A percentile compares a stretch with the other conserved stretches of the same genome.
Conservation (phyloP, 768 basidiomycete species). For the Russula lepida region DNA sequence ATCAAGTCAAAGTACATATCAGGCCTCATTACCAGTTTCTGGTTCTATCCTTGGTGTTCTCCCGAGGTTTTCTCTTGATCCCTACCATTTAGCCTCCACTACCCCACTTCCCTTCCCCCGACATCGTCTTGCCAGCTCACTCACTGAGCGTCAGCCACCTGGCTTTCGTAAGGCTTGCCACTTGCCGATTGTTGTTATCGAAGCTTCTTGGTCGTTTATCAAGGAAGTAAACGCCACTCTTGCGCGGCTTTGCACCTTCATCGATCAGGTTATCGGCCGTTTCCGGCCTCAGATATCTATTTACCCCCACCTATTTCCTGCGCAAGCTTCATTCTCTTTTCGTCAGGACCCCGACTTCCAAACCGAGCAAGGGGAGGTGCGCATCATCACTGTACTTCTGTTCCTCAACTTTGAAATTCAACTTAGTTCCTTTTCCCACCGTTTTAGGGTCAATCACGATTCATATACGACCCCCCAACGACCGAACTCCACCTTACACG, state of each 20-base stretch:
- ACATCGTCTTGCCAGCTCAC: constrained; percentile 11
- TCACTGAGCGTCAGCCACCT: constrained; percentile 13
- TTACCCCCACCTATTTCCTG: neutral
- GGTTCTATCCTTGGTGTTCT: neutral
- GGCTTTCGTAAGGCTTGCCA: constrained; percentile 7
- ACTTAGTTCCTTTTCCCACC: constrained; percentile 13
- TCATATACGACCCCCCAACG: constrained; percentile 11
- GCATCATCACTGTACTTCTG: constrained; percentile 8
- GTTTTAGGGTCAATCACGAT: constrained; percentile 8
- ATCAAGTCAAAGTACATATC: constrained; percentile 16
- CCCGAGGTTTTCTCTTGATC: neutral
- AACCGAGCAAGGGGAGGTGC: constrained; percentile 10
- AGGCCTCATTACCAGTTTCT: constrained; percentile 1
- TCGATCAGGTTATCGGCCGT: constrained; percentile 5
- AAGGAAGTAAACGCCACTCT: neutral
- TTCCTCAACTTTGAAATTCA: constrained; percentile 16
- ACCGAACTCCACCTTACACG: neutral
- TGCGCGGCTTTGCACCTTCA: neutral
- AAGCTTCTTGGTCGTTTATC: neutral
- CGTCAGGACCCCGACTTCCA: neutral
- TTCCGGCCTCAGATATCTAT: neutral
- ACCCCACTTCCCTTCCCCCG: neutral
- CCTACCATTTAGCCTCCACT: neutral
- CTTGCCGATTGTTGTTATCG: constrained; percentile 8
- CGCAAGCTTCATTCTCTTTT: constrained; percentile 8